A percentile compares a stretch with the other conserved stretches of the same genome.
Evolutionary conservation across 306 rosid species (phyloP).

Genomic region (Glycine soja): DNA sequence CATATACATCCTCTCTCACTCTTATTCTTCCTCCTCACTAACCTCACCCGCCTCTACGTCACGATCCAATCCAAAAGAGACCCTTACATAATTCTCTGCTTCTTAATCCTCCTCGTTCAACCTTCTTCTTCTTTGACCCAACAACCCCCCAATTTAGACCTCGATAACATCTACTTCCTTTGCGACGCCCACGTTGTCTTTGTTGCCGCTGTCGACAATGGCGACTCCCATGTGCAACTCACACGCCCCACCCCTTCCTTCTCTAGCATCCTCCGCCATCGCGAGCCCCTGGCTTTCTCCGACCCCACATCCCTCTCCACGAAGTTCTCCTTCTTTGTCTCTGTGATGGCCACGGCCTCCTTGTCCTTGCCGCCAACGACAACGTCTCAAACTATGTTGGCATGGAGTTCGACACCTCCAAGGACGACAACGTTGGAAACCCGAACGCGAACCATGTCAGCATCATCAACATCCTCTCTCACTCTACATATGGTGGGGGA

Average conservation of each 20-base stretch:
- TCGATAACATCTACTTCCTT: conserved; percentile 53
- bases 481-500: too few relatives aligned
- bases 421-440: conserved; percentile 48
- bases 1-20: too few relatives aligned
- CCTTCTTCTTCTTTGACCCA: conserved; percentile 43
- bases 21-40: too few relatives aligned
- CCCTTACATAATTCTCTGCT: conserved; percentile 25
- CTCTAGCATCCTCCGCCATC: conserved; percentile 62
- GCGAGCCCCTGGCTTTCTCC: conserved; percentile 44
- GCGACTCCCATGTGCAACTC: conserved; percentile 51
- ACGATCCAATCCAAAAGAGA: too few relatives aligned
- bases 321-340: conserved; percentile 59
- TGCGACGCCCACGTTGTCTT: conserved; percentile 64
- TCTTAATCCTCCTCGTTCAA: conserved; percentile 41
- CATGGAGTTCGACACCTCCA: conserved; percentile 59
- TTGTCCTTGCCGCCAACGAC: conserved; percentile 49
- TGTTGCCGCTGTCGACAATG: conserved; percentile 39
- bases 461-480: too few relatives aligned
- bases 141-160: conserved; percentile 56
- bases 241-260: conserved; percentile 51
- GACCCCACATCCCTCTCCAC: conserved; percentile 47
- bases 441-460: conserved; percentile 55
- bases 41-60: too few relatives aligned
- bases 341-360: conserved; percentile 57
- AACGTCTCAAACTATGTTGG: conserved; percentile 43